Base-by-base conservation (phyloP, 768 basidiomycete species). In the Hirschioporus abietinus region DNA sequence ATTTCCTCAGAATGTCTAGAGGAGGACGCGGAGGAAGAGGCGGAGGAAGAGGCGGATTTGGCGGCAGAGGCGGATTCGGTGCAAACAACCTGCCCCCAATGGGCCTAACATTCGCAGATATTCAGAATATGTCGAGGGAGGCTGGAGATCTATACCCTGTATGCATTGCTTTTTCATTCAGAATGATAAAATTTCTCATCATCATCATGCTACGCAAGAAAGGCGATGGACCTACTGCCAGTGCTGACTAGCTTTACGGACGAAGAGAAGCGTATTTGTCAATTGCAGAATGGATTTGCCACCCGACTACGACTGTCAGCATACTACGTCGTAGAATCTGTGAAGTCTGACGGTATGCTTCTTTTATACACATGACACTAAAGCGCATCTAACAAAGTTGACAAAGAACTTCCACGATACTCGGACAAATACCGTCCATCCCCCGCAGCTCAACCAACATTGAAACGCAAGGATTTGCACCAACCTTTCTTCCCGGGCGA, bases 401-500 rank as follows among this genome's bases (percentile, higher is more conserved):
- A 27, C 68, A 26, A 70, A 91, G 93, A 92, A 58, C 77, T 94
- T 4, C 86, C 89, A 58, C 86, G 90, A 30, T 95, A 93, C 74
- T 92, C 91, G 20, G 93, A 95, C 76, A 92, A 91, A 76, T 93
- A 93, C 74, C 83, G 88, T 7, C 86, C 88, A 1, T 87, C 86
- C 8, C 74, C 79, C 7, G 72, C 82, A 7, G 82, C 83, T 0
- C 87, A 88, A 66, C 90, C 92, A 12, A 79, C 83, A 52, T 80
- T 95, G 67, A 90, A 88, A 73, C 82, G 86, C 63, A 86, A 83
- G 69, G 87, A 91, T 27, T 78, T 95, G 3, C 85, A 93, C 68
- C 82, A 84, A 65, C 84, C 89, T 0, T 93, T 92, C 79, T 95
- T 95, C 70, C 93, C 93, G 6, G 74, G 81, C 17, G 88, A 88